Evolutionary conservation across 148 eudicot genomes (phyloP).

Genomic region (Persicaria maculosa): DNA sequence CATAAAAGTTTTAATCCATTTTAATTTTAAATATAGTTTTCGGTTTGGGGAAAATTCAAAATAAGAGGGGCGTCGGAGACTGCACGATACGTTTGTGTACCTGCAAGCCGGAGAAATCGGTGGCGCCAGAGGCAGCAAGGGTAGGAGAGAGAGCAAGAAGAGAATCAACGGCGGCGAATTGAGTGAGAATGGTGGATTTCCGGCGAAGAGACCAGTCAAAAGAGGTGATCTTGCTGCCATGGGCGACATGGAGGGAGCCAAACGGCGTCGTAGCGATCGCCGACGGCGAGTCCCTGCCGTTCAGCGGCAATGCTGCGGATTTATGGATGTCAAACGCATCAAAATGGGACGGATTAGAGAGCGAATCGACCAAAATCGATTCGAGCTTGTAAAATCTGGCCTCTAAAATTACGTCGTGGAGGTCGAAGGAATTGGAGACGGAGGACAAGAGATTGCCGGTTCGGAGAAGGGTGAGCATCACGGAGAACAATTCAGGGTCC

Average conservation of each 20-base stretch:
- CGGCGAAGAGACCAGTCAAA: slow-evolving; percentile 78
- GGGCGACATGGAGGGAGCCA: slow-evolving; percentile 72
- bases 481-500: too few relatives aligned
- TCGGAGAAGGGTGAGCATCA: too few relatives aligned
- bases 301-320: slow-evolving; percentile 43
- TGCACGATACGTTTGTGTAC: background rate
- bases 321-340: slow-evolving; percentile 57
- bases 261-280: slow-evolving; percentile 45
- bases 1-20: too few relatives aligned
- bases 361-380: slow-evolving; percentile 40
- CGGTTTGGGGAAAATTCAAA: too few relatives aligned
- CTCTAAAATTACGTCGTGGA: slow-evolving; percentile 46
- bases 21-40: background rate
- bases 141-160: slow-evolving; percentile 40
- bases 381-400: slow-evolving; percentile 65
- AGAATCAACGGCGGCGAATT: slow-evolving; percentile 66
- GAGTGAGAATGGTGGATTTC: slow-evolving; percentile 65
- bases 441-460: slow-evolving; percentile 31
- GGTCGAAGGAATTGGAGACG: slow-evolving; percentile 38
- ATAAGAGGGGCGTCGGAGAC: too few relatives aligned
- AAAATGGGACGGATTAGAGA: slow-evolving; percentile 62
- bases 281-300: slow-evolving; percentile 62
- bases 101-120: slow-evolving; percentile 76
- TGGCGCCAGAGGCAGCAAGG: slow-evolving; percentile 70
- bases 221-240: slow-evolving; percentile 74